Evolutionary conservation across 2,329 filamentous ascomycete genomes (phyloP), one percentile per base, ranked within the genome.

Genomic region (Phyllosticta capitalensis): DNA sequence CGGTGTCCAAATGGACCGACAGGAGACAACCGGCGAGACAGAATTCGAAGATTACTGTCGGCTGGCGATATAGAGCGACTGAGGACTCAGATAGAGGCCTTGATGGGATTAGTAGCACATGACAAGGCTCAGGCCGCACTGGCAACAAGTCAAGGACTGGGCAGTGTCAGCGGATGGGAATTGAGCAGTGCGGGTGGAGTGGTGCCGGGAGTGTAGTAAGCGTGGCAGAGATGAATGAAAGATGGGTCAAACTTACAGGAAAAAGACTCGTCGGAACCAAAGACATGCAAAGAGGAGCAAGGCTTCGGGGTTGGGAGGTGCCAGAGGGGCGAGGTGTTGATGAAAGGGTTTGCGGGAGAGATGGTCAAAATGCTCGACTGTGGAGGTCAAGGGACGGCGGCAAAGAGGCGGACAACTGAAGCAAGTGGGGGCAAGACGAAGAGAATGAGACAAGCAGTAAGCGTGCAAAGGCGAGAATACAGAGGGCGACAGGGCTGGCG

Each of bases 301-400:
- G 26, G 26, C 22, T 21, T 52, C 4, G 12, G 56, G 30, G n/a
- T 7, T 9, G 50, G 4, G 6, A 7, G 21, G 26, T 24, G 56
- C 14, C 30, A 52, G 49, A 24, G 14, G 26, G 55, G 51, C 22
- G n/a, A 5, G 56, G 28, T 55, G 58, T 26, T 59, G 58, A 51
- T 59, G 58, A 54, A 28, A 26, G 57, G 58, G 19, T 59, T 54
- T 54, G 52, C 48, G 58, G 30, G 58, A 55, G 45, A 59, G 57
- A 59, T 51, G 56, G 52, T 30, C 57, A 59, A 59, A 59, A 59
- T 59, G 57, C 52, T 54, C 52, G 22, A 22, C 21, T 50, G 52
- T 52, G 52, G 57, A 59, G 52, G 57, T 52, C 33, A 22, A 59
- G 50, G 52, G 38, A 45, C 52, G 17, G 38, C 56, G 28, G 30